Evolutionary conservation across 1,139 yeast species (phyloP).

Genomic region (Petasospora rhodanensis): DNA sequence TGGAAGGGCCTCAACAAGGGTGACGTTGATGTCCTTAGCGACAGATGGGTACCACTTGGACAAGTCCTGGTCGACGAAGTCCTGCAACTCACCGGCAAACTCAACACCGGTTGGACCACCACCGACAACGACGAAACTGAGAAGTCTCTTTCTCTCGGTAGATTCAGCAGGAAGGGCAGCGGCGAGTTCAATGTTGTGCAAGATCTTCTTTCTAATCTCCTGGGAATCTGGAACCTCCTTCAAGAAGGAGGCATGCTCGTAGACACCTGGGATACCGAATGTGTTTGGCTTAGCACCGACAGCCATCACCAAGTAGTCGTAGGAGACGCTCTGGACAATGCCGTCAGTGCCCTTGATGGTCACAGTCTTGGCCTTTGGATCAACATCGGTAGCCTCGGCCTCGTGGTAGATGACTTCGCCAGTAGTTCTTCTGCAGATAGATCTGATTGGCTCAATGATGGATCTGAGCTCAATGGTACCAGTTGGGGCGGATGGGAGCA

Average conservation of each 20-base stretch:
- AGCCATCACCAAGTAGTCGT: constrained; percentile 81
- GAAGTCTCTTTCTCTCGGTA: constrained; percentile 73
- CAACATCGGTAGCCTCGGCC: constrained; percentile 85
- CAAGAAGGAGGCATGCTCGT: constrained; percentile 78
- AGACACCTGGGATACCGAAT: constrained; percentile 90
- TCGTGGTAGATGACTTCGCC: constrained; percentile 84
- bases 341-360: constrained; percentile 45
- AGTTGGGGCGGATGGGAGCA: constrained; percentile 90
- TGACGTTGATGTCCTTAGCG: constrained; percentile 73
- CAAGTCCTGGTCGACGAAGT: constrained; percentile 88
- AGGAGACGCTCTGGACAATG: constrained; percentile 47
- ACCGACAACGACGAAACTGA: constrained; percentile 85
- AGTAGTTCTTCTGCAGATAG: constrained; percentile 65
- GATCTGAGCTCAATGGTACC: constrained; percentile 91
- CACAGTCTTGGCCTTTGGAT: constrained; percentile 58
- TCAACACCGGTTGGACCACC: constrained; percentile 99
- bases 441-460: constrained; percentile 80
- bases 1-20: constrained; percentile 88
- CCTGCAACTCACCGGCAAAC: constrained; percentile 92
- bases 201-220: constrained; percentile 67
- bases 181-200: constrained; percentile 83
- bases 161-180: constrained; percentile 69
- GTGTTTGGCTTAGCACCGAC: constrained; percentile 94
- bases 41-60: constrained; percentile 85
- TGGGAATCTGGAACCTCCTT: constrained; percentile 85